phyloP scores from a whole-genome alignment of 2,329 filamentous ascomycete species.

The Corynespora cassiicola region DNA sequence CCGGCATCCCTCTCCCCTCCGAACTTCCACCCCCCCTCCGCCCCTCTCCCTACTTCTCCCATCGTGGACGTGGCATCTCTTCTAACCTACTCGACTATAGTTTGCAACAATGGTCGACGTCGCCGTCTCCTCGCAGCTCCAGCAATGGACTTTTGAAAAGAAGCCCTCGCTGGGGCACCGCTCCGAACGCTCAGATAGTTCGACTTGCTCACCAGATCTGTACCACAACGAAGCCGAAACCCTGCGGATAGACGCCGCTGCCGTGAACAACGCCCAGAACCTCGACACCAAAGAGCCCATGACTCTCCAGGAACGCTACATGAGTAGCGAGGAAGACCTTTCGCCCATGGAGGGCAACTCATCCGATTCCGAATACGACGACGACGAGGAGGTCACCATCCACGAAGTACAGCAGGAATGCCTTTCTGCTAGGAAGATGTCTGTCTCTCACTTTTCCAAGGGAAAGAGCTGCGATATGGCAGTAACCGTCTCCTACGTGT shows the following conservation, averaged over 20 bases:
- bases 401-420: slow-evolving; percentile 34
- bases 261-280: slow-evolving; percentile 13
- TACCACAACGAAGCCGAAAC: slow-evolving; percentile 42
- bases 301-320: slow-evolving; percentile 44
- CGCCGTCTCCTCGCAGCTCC: slow-evolving; percentile 39
- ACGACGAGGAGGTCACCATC: slow-evolving; percentile 37
- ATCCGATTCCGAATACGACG: slow-evolving; percentile 36
- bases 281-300: slow-evolving; percentile 28
- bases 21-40: slow-evolving; percentile 17
- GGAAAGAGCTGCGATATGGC: slow-evolving; percentile 45
- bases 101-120: slow-evolving; percentile 39
- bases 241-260: slow-evolving; percentile 38
- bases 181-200: slow-evolving; percentile 37
- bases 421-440: slow-evolving; percentile 39
- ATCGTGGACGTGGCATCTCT: slow-evolving; percentile 8
- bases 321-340: slow-evolving; percentile 48
- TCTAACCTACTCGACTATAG: too few species aligned
- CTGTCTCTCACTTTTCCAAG: slow-evolving; percentile 38
- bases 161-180: slow-evolving; percentile 36
- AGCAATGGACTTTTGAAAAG: slow-evolving; percentile 47
- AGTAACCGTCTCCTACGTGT: slow-evolving; percentile 44
- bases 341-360: slow-evolving; percentile 41
- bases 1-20: slow-evolving; percentile 24
- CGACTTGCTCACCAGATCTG: slow-evolving; percentile 43
- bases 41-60: slow-evolving; percentile 5